These are phyloP conservation scores for Jaminaea rosea DNA, from an alignment of 1,284 basidiomycete genomes.

Conservation along the genomic window DNA sequence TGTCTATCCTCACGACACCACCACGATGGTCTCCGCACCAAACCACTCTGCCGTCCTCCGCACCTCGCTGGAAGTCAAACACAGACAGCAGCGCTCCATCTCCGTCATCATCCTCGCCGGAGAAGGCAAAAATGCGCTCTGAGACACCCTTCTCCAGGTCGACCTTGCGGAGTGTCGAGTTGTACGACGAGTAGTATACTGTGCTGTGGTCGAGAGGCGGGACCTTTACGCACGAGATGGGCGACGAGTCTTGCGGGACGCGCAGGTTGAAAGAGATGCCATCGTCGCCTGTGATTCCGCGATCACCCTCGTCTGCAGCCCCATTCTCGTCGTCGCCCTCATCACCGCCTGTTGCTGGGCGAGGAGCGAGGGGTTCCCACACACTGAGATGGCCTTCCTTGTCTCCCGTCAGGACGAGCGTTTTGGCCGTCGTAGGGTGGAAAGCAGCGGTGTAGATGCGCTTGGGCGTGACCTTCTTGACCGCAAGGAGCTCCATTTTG, in stretches of 20 bases:
- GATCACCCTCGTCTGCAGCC: slow-evolving; percentile 6
- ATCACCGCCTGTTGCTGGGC: not conserved
- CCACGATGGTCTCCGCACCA: slow-evolving; percentile 45
- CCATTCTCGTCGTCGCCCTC: slow-evolving; percentile 19
- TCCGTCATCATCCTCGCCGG: slow-evolving; percentile 11
- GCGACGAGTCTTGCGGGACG: slow-evolving; percentile 25
- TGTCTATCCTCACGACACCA: slow-evolving; percentile 36
- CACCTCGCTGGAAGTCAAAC: slow-evolving; percentile 35
- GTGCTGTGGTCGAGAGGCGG: slow-evolving; percentile 27
- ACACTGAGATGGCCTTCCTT: slow-evolving; percentile 39
- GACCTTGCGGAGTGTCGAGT: slow-evolving; percentile 33
- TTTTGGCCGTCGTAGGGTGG: slow-evolving; percentile 33
- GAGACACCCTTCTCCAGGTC: slow-evolving; percentile 19
- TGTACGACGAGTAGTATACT: slow-evolving; percentile 36
- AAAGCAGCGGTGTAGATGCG: slow-evolving; percentile 37
- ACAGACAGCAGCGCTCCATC: slow-evolving; percentile 32
- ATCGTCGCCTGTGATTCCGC: slow-evolving; percentile 1
- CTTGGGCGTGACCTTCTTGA: slow-evolving; percentile 28
- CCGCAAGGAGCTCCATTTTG: slow-evolving; percentile 29
- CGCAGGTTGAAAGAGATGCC: slow-evolving; percentile 33
- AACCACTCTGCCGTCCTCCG: slow-evolving; percentile 15
- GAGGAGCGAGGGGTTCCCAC: slow-evolving; percentile 29
- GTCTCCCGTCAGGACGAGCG: slow-evolving; percentile 41
- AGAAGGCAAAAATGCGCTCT: slow-evolving; percentile 25
- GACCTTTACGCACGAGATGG: slow-evolving; percentile 39